These are phyloP conservation scores for Ocimum tenuiflorum DNA, from an alignment of 257 asterid species.

Conservation along the genomic window DNA sequence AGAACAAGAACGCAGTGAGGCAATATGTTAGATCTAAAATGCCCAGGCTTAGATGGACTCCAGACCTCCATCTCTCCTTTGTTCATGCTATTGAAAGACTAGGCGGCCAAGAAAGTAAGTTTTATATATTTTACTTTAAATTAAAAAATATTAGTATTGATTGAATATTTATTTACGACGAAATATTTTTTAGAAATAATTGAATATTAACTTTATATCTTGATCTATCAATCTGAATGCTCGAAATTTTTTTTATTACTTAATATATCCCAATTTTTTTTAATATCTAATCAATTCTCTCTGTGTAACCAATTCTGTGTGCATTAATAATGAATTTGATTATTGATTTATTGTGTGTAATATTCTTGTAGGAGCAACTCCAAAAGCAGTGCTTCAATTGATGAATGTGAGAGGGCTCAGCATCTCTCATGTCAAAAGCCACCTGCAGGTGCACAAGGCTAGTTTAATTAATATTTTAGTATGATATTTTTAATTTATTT, in stretches of 20 bases:
- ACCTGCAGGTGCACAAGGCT: constrained; percentile 50
- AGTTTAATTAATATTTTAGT: neutral
- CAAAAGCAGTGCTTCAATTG: constrained; percentile 57
- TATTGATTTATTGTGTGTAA: too few species aligned
- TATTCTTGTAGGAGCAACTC: constrained; percentile 61
- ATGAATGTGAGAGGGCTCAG: constrained; percentile 68
- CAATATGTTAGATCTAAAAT: constrained; percentile 69
- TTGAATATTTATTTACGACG: too few species aligned
- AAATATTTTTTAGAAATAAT: too few species aligned
- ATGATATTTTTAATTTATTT: too few species aligned
- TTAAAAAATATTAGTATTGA: too few species aligned
- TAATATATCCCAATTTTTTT: too few species aligned
- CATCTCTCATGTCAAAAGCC: constrained; percentile 85
- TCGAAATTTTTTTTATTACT: too few species aligned
- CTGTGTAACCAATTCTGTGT: neutral
- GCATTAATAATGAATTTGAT: too few species aligned
- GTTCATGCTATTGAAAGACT: constrained; percentile 78
- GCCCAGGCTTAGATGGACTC: constrained; percentile 96
- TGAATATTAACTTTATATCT: too few species aligned
- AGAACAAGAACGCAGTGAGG: constrained; percentile 43
- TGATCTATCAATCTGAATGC: too few species aligned
- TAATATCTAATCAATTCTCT: neutral
- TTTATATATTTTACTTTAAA: too few species aligned
- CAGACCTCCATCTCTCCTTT: constrained; percentile 79
- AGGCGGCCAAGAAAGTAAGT: constrained; percentile 97